These are phyloP conservation scores for Daldinia loculata DNA, from an alignment of 495 filamentous ascomycete genomes.

Conservation along the genomic window DNA sequence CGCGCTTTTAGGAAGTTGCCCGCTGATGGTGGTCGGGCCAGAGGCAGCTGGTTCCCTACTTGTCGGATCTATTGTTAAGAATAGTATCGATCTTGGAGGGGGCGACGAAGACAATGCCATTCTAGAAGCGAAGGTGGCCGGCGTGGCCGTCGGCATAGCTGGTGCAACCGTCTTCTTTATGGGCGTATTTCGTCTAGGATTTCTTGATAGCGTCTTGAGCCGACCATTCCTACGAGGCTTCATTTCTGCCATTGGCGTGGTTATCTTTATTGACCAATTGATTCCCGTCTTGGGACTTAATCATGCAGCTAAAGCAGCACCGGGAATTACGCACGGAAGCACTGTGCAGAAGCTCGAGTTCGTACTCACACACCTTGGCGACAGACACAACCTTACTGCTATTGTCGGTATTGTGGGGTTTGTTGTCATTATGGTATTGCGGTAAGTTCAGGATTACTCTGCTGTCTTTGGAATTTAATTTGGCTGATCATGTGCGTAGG, in stretches of 20 bases:
- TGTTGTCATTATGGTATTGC: conserved; percentile 83
- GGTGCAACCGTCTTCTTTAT: conserved; percentile 87
- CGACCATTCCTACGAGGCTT: conserved; percentile 93
- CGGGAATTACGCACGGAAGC: conserved; percentile 77
- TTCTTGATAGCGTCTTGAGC: conserved; percentile 92
- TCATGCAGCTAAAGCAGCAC: conserved; percentile 62
- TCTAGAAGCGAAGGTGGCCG: conserved; percentile 82
- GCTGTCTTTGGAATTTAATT: neutral
- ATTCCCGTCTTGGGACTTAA: conserved; percentile 87
- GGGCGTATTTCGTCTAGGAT: conserved; percentile 85
- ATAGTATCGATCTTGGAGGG: conserved; percentile 73
- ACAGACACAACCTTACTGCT: conserved; percentile 77
- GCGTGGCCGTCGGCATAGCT: conserved; percentile 86
- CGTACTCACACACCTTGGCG: conserved; percentile 68
- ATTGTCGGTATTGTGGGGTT: conserved; percentile 82
- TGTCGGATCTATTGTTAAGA: conserved; percentile 83
- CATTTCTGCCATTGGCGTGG: conserved; percentile 94
- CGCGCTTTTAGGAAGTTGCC: conserved; percentile 87
- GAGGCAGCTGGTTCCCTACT: conserved; percentile 94
- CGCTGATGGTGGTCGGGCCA: conserved; percentile 92
- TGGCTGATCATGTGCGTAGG: conserved; percentile 51
- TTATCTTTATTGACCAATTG: conserved; percentile 94
- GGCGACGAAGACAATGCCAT: conserved; percentile 74
- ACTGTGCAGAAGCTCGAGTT: conserved; percentile 86
- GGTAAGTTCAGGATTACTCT: conserved; percentile 52